A percentile compares a stretch with the other conserved stretches of the same genome.
These are phyloP conservation scores for Blastomyces parvus DNA, from an alignment of 2,329 filamentous ascomycete species.

Conservation along the genomic window DNA sequence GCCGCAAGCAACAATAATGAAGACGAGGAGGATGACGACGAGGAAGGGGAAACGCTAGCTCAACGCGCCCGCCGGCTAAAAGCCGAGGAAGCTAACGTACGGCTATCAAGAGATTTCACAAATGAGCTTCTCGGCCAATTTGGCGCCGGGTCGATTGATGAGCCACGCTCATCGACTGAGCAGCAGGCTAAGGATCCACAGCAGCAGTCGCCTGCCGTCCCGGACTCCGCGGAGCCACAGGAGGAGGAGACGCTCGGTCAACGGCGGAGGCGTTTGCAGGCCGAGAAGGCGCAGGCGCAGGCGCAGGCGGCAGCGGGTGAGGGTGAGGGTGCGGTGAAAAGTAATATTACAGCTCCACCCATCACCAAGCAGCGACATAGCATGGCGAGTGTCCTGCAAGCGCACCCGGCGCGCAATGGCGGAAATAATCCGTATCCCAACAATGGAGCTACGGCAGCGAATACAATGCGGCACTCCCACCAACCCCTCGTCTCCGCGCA, in stretches of 20 bases:
- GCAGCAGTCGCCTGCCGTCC: background rate
- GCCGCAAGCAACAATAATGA: slow-evolving; percentile 24
- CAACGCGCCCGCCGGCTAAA: slow-evolving; percentile 36
- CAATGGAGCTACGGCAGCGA: slow-evolving; percentile 6
- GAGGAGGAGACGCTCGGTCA: slow-evolving; percentile 41
- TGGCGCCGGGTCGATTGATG: slow-evolving; percentile 20
- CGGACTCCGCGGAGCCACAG: slow-evolving; percentile 7
- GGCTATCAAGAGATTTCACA: slow-evolving; percentile 29
- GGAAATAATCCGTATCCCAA: slow-evolving; percentile 21
- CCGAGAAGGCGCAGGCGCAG: slow-evolving; percentile 22
- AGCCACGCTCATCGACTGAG: slow-evolving; percentile 9
- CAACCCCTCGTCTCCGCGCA: background rate
- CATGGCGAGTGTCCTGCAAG: slow-evolving; percentile 43
- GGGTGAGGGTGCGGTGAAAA: slow-evolving; percentile 12
- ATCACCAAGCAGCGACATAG: slow-evolving; percentile 33
- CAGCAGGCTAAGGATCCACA: slow-evolving; percentile 10
- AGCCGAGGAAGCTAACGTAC: slow-evolving; percentile 20
- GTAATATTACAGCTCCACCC: slow-evolving; percentile 18
- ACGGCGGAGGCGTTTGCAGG: slow-evolving; percentile 37
- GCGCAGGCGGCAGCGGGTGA: slow-evolving; percentile 7
- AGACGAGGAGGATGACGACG: slow-evolving; percentile 24
- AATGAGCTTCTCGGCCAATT: slow-evolving; percentile 36
- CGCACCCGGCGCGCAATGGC: slow-evolving; percentile 39
- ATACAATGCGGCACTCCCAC: slow-evolving; percentile 2
- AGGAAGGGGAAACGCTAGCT: slow-evolving; percentile 38